phyloP scores from a whole-genome alignment of 106 monocot genomes.

The Platanthera zijinensis region DNA sequence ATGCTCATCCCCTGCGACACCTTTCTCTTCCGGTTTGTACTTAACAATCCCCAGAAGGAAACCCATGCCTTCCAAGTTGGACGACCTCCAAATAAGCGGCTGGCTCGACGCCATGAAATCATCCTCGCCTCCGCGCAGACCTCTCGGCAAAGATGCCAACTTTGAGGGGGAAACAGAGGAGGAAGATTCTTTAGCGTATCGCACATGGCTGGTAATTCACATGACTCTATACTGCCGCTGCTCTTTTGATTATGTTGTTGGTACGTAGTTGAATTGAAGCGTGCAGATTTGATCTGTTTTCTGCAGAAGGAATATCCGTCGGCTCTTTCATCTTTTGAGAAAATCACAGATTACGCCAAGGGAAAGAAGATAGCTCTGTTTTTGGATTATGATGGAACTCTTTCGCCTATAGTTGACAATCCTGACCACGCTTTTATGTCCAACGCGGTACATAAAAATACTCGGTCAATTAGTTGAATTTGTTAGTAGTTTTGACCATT shows the following conservation, averaged over 20 bases:
- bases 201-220: not conserved
- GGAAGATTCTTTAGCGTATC: not conserved
- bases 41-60: conserved; percentile 45
- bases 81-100: conserved; percentile 36
- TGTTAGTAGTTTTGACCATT: not conserved
- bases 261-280: too few relatives aligned
- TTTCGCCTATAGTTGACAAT: conserved; percentile 86
- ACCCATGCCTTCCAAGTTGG: conserved; percentile 27
- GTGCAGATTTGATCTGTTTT: not conserved
- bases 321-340: conserved; percentile 61
- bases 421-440: conserved; percentile 90
- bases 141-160: not conserved
- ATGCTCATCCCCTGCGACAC: conserved; percentile 12
- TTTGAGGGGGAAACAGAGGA: not conserved
- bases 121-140: not conserved
- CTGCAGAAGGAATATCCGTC: conserved; percentile 71
- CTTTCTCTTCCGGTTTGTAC: conserved; percentile 44
- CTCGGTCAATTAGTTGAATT: not conserved
- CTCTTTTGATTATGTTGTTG: too few relatives aligned
- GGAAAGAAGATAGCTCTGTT: conserved; percentile 74
- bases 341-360: conserved; percentile 37
- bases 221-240: too few relatives aligned
- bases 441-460: conserved; percentile 24
- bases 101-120: conserved; percentile 11
- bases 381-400: conserved; percentile 92